Evolutionary conservation across 2,329 filamentous ascomycete genomes (phyloP), one percentile per base, ranked within the genome.

Genomic region (Penicillium verrucosum): DNA sequence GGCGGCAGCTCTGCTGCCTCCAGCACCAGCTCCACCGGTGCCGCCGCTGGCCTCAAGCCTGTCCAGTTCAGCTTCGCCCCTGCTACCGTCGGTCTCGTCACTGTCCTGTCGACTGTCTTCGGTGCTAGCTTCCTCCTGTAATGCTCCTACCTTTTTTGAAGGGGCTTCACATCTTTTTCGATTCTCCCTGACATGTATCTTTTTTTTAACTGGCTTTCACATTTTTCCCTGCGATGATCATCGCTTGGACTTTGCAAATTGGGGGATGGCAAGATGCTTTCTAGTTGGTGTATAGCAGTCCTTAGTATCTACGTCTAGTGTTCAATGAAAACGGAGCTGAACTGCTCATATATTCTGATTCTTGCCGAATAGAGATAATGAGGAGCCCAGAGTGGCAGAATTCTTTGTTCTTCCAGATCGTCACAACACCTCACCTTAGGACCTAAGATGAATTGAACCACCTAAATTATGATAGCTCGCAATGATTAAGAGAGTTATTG

Each of bases 21-120:
- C 45, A 66, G 69, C 30, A 65, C 68, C 37, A 66, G 66, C 55
- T 66, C 71, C 56, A 68, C 70, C 48, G 76, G 75, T 49, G 80
- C 79, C 56, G 80, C 61, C 40, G 69, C 74, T 38, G 69, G 74
- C 47, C 62, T 82, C 41, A 71, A 72, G 51, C 68, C 74, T 49
- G 75, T 78, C 38, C 78, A 79, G 60, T 70, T 82, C 58, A 73
- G 75, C 50, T 63, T 81, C 50, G 78, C 78, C 61, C 81, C 83
- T 53, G 66, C 83, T 49, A 68, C 82, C 27, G 81, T 80, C 65
- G 78, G 78, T 50, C 69, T 79, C 41, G 75, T 82, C 25, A 79
- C 85, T 10, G 64, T 81, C 38, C 59, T 80, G 53, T 84, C 81
- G 43, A 78, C 80, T 16, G 56, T 86, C 14, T 76, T 85, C 57